A percentile compares a stretch with the other conserved stretches of the same genome.
phyloP scores from a whole-genome alignment of 2,329 filamentous ascomycete species.

The Lachnellula willkommii region DNA sequence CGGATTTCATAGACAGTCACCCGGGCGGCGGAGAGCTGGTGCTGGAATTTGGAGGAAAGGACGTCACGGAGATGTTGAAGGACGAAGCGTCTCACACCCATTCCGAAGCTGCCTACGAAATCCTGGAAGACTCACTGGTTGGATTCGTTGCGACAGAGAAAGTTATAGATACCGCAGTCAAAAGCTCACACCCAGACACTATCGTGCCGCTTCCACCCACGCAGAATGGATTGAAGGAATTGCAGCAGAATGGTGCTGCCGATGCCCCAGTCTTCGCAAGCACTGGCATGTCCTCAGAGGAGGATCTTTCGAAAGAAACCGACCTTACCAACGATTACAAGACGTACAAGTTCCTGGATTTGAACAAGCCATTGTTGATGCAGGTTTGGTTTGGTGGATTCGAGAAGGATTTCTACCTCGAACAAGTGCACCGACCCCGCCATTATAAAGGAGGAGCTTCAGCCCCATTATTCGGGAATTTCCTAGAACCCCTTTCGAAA shows the following conservation, averaged over 20 bases:
- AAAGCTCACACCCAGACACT: slow-evolving; percentile 33
- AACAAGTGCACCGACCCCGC: slow-evolving; percentile 90
- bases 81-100: slow-evolving; percentile 80
- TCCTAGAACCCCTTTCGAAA: slow-evolving; percentile 93
- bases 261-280: slow-evolving; percentile 43
- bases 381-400: slow-evolving; percentile 89
- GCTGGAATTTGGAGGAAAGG: slow-evolving; percentile 83
- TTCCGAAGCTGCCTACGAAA: slow-evolving; percentile 90
- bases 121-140: slow-evolving; percentile 79
- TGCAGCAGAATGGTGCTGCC: slow-evolving; percentile 35
- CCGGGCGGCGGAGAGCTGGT: slow-evolving; percentile 86
- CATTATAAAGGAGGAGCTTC: slow-evolving; percentile 93
- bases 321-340: slow-evolving; percentile 72
- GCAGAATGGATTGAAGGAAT: slow-evolving; percentile 41
- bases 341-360: slow-evolving; percentile 88
- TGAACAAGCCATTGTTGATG: slow-evolving; percentile 75
- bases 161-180: slow-evolving; percentile 33
- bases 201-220: slow-evolving; percentile 50
- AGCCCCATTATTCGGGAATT: slow-evolving; percentile 93
- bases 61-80: slow-evolving; percentile 75
- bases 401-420: slow-evolving; percentile 90
- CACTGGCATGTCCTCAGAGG: slow-evolving; percentile 85
- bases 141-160: slow-evolving; percentile 67
- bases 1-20: slow-evolving; percentile 82
- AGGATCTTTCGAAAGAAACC: slow-evolving; percentile 82